Base-by-base conservation (phyloP, 2,329 filamentous ascomycete species). In the Cladosporium velox region DNA sequence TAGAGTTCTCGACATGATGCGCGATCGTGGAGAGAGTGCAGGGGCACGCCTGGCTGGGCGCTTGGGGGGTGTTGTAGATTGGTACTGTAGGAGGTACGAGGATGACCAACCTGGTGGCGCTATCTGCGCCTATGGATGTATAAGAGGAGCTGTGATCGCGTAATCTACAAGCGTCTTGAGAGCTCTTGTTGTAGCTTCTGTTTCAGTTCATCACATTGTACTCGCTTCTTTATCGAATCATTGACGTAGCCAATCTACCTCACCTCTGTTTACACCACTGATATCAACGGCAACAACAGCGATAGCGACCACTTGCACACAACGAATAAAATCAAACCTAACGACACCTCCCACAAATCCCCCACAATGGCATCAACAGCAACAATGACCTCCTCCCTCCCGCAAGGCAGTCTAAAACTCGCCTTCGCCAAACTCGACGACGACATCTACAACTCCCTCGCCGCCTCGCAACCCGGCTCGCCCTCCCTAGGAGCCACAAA, bases 361-460 rank as follows among this genome's bases (percentile, higher is more conserved):
- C n/a, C 11, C n/a, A 35, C 12, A 52, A 64, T 64, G 61, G 51
- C 61, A 26, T 47, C 47, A 49, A 64, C 61, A 55, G 51, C 61
- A 57, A 47, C 51, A 38, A 64, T 64, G 34, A 57, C 61, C 51
- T 41, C 49, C 15, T 32, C 61, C 35, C 61, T 64, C 10, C 61
- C 61, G 18, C 51, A 30, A 24, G 61, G 61, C 34, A 64, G 61
- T 26, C 61, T 64, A 18, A 64, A 55, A 34, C 35, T 52, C 15
- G 51, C 61, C 49, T 44, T 64, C 51, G 26, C 61, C 26, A 64
- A 55, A 57, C 51, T 64, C 34, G 61, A 64, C 61, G 61, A 64
- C 49, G 60, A 63, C 28, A 49, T 63, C 49, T 58, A 34, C 57
- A 30, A 18, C 24, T 59, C 57, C 14, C 61, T 64, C 51, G 61